A percentile compares a stretch with the other conserved stretches of the same genome.
Conservation (phyloP, 23 red algal species). For the Cyanidiococcus yangmingshanensis region DNA sequence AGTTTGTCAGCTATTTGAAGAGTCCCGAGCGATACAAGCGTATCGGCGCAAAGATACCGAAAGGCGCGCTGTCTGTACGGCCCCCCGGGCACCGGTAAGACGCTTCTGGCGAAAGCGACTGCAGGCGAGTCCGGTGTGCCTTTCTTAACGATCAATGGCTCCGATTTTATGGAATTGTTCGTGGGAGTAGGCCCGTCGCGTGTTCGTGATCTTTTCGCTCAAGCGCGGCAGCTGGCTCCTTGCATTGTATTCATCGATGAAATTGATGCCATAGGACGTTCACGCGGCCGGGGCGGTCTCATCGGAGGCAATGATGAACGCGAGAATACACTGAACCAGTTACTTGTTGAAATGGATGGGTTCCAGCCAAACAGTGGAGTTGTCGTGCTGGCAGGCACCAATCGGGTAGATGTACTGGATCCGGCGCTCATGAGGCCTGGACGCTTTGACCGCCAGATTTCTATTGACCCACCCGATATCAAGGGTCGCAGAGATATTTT, state of each 20-base stretch:
- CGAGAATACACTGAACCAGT: slow-evolving; percentile 98
- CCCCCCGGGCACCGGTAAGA: slow-evolving; percentile 97
- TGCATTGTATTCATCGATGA: slow-evolving; percentile 99
- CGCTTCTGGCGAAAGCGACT: slow-evolving; percentile 88
- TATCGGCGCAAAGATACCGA: slow-evolving; percentile 91
- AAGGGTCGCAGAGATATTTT: slow-evolving; percentile 86
- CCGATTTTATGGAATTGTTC: slow-evolving; percentile 99
- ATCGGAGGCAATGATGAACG: slow-evolving; percentile 97
- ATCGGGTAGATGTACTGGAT: slow-evolving; percentile 89
- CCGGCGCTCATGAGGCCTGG: slow-evolving; percentile 86
- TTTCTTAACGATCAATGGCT: slow-evolving; percentile 93
- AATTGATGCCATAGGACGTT: slow-evolving; percentile 96
- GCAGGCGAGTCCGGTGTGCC: slow-evolving; percentile 95
- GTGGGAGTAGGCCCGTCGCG: slow-evolving; percentile 96
- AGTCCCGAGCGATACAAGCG: slow-evolving; percentile 89
- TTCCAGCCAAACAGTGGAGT: slow-evolving; percentile 92
- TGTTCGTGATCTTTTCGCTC: slow-evolving; percentile 91
- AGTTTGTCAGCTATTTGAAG: slow-evolving; percentile 97
- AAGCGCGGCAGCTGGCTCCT: slow-evolving; percentile 81
- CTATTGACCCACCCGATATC: slow-evolving; percentile 91
- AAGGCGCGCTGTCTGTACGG: slow-evolving; percentile 88
- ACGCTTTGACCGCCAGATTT: slow-evolving; percentile 92
- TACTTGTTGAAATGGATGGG: slow-evolving; percentile 99
- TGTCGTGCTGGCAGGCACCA: slow-evolving; percentile 92
- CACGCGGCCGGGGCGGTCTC: slow-evolving; percentile 72